Conservation (phyloP, 23 red algal genomes). For the Chondrus crispus region DNA sequence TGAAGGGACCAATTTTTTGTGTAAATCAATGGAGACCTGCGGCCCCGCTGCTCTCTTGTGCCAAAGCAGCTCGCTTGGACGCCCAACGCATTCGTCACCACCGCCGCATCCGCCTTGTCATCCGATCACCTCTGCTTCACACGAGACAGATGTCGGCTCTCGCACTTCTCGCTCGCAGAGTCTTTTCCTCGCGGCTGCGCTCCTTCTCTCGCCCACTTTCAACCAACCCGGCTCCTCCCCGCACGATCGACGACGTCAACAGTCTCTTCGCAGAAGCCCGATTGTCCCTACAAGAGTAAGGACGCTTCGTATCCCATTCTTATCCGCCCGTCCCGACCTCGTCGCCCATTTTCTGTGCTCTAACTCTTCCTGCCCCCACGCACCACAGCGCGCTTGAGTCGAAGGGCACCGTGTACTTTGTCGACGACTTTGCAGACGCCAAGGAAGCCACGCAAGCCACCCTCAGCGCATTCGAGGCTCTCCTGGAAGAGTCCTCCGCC, state of each 20-base stretch:
- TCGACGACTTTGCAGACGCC: slow-evolving; percentile 57
- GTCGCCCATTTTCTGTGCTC: not conserved
- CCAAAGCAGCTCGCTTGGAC: not conserved
- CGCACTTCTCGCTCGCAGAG: not conserved
- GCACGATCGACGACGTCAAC: slow-evolving; percentile 50
- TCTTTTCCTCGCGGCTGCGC: not conserved
- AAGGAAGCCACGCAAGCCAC: slow-evolving; percentile 39
- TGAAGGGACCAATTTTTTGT: no score
- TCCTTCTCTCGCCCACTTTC: not conserved
- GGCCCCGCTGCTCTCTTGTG: no score
- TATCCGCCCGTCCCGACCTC: not conserved
- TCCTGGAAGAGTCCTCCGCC: not conserved
- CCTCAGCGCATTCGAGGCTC: slow-evolving; percentile 11
- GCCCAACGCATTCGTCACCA: not conserved
- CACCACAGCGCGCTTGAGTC: slow-evolving; percentile 15
- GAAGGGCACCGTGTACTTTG: slow-evolving; percentile 44
- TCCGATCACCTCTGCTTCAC: not conserved
- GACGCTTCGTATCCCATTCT: not conserved
- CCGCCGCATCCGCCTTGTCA: not conserved
- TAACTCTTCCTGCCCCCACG: not conserved
- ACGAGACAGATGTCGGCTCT: not conserved
- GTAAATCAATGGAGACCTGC: no score
- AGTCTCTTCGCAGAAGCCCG: slow-evolving; percentile 48
- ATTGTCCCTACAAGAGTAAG: slow-evolving; percentile 48
- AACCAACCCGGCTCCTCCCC: not conserved